Evolutionary conservation across 2,329 filamentous ascomycete genomes (phyloP), one percentile per base, ranked within the genome.

Genomic region (Albophoma yamanashiensis): DNA sequence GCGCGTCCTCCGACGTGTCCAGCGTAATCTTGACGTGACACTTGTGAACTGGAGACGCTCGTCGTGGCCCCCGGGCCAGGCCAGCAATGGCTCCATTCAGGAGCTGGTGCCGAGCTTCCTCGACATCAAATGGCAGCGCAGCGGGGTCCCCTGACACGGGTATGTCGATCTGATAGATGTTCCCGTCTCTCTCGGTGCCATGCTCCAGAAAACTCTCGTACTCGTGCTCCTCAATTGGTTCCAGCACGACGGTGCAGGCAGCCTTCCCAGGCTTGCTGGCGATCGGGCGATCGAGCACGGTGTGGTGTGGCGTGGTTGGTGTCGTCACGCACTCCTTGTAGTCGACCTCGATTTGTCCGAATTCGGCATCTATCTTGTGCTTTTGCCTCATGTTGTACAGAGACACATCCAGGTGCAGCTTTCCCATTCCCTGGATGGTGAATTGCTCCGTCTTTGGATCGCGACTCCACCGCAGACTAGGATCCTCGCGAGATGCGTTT

Each of bases 381-480:
- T 96, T 91, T 58, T 91, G 89, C 64, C 94, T 86, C 12, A 99
- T 83, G 52, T 92, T 85, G 72, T 97, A 91, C 57, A 91, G 80
- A 0, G 93, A 92, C 56, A 99, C 94, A 67, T 99, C 94, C 0
- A 99, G 81, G 73, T 99, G 94, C 36, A 99, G 82, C 68, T 96
- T 91, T 9, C 94, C 94, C 94, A 99, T 97, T 4, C 94, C 94
- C 58, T 92, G 92, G 0, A 99, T 81, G 39, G 96, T 88, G 55
- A 94, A 97, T 69, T 96, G 92, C 2, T 94, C 94, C 1, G 91
- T 92, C 71, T 97, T 94, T 63, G 93, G 86, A 67, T 97, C 91
- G 38, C 90, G 80, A 42, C 82, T 89, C 70, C 96, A 89, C 60
- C 94, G 85, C 27, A 99, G 78, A 72, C 92, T 97, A 0, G 94